These are phyloP conservation scores for Backusella psychrophila DNA, from an alignment of 192 early-diverging fungal species.

Conservation along the genomic window DNA sequence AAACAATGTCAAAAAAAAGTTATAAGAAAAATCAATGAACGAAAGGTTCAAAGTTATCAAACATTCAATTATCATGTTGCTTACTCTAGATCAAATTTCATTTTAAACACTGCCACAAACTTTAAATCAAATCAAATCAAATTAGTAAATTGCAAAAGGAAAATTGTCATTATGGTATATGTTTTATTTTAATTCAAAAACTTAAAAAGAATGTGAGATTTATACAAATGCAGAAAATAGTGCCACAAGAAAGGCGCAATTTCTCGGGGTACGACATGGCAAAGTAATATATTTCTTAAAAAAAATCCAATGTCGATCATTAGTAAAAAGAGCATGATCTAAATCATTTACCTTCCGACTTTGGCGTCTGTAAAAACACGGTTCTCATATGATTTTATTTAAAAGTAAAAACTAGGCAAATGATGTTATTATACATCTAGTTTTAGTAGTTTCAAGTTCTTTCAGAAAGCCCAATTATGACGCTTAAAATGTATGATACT, in stretches of 20 bases:
- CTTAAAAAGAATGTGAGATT: background rate
- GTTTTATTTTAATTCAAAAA: background rate
- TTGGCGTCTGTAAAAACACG: background rate
- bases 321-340: background rate
- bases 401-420: background rate
- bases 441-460: background rate
- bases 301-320: conserved; percentile 1
- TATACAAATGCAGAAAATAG: background rate
- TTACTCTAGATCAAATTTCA: too few species aligned
- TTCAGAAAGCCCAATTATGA: background rate
- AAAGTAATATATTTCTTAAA: background rate
- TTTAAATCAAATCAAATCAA: background rate
- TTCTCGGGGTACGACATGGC: background rate
- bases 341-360: background rate
- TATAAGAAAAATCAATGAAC: too few species aligned
- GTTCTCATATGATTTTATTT: background rate
- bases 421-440: background rate
- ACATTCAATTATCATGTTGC: background rate
- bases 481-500: background rate
- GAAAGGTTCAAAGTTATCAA: background rate
- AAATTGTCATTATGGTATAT: background rate
- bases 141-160: background rate
- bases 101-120: background rate
- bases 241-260: background rate
- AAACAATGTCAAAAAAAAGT: too few species aligned